Evolutionary conservation across 1,139 yeast genomes (phyloP).

Genomic region (Candida pseudoviswanathii): DNA sequence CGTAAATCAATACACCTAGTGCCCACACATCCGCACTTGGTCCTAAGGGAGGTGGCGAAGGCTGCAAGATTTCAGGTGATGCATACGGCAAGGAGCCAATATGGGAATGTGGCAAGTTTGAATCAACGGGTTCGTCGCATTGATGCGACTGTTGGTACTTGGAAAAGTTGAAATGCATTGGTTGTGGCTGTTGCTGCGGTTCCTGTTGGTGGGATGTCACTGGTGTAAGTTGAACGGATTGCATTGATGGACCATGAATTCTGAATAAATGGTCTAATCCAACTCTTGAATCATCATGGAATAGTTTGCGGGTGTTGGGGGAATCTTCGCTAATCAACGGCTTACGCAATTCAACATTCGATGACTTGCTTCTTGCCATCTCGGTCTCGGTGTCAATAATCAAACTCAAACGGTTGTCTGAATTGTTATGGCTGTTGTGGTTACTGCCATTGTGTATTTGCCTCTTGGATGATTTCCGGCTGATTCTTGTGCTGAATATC

Average conservation of each 20-base stretch:
- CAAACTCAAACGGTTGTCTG: background rate
- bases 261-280: constrained; percentile 31
- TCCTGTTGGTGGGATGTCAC: constrained; percentile 19
- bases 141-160: constrained; percentile 5
- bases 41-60: constrained; percentile 68
- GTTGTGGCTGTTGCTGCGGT: background rate
- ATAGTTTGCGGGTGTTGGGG: constrained; percentile 20
- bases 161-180: constrained; percentile 1
- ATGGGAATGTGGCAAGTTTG: constrained; percentile 58
- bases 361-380: constrained; percentile 52
- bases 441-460: constrained; percentile 1
- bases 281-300: constrained; percentile 34
- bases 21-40: constrained; percentile 91
- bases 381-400: constrained; percentile 12
- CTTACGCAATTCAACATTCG: constrained; percentile 35
- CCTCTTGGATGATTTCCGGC: constrained; percentile 27
- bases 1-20: constrained; percentile 73
- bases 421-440: background rate
- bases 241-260: constrained; percentile 39
- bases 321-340: constrained; percentile 41
- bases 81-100: constrained; percentile 94
- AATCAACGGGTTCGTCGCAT: constrained; percentile 24
- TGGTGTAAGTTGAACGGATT: constrained; percentile 38
- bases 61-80: constrained; percentile 77
- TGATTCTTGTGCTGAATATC: constrained; percentile 33